Evolutionary conservation across 306 rosid genomes (phyloP).

Genomic region (Castanea sativa): DNA sequence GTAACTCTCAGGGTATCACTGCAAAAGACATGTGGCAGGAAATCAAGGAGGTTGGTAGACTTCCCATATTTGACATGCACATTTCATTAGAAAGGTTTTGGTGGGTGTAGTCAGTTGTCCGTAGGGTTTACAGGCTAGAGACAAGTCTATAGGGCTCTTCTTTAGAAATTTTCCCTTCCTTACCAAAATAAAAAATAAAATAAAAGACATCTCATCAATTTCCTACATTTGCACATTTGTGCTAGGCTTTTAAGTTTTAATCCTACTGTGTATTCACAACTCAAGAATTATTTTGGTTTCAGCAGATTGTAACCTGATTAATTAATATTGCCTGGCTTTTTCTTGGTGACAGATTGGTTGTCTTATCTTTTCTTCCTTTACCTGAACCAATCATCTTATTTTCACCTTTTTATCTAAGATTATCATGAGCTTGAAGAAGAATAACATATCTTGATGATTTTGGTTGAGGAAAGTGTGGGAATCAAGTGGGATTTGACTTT

Average conservation of each 20-base stretch:
- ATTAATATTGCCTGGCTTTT: background rate
- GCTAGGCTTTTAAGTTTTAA: background rate
- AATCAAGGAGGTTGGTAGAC: slow-evolving; percentile 65
- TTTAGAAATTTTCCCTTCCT: no score
- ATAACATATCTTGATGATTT: slow-evolving; percentile 2
- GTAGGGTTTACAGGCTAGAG: no score
- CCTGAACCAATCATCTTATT: background rate
- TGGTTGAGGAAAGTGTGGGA: no score
- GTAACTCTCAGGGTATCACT: slow-evolving; percentile 59
- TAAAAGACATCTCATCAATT: background rate
- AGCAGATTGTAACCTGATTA: background rate
- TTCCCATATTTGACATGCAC: background rate
- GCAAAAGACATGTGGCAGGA: slow-evolving; percentile 91
- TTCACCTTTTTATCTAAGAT: background rate
- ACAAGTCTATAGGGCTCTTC: no score
- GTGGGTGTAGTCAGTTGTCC: no score
- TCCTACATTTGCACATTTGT: background rate
- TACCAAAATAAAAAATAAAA: no score
- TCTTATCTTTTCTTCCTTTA: background rate
- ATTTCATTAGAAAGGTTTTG: background rate
- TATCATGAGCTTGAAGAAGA: slow-evolving; percentile 17
- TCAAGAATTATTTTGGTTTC: slow-evolving; percentile 1
- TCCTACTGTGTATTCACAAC: background rate
- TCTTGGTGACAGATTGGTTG: background rate
- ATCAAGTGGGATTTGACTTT: no score